A percentile compares a stretch with the other conserved stretches of the same genome.
phyloP scores from a whole-genome alignment of 495 filamentous ascomycete genomes.

The Neurospora sp. region DNA sequence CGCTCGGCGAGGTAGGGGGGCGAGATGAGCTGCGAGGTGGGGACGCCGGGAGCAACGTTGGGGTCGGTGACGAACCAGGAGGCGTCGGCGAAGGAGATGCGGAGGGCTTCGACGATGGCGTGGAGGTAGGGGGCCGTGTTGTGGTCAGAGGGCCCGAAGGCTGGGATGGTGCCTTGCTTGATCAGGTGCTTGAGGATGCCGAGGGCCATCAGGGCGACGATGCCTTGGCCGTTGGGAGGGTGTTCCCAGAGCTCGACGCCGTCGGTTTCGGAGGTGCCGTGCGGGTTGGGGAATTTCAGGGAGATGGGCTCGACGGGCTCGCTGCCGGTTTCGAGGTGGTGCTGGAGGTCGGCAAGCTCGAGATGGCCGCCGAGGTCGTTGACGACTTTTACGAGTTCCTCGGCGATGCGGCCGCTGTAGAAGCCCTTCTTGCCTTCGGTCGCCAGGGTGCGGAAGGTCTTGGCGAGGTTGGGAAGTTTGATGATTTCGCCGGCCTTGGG shows the following conservation, averaged over 20 bases:
- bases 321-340: slow-evolving; percentile 62
- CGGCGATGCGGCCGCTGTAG: slow-evolving; percentile 75
- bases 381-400: slow-evolving; percentile 68
- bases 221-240: slow-evolving; percentile 94
- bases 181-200: slow-evolving; percentile 84
- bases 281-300: slow-evolving; percentile 57
- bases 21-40: slow-evolving; percentile 52
- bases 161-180: slow-evolving; percentile 55
- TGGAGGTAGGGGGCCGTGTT: slow-evolving; percentile 71
- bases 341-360: slow-evolving; percentile 65
- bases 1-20: slow-evolving; percentile 31
- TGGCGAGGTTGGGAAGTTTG: slow-evolving; percentile 71
- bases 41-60: slow-evolving; percentile 48
- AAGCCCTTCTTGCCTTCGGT: slow-evolving; percentile 81
- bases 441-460: slow-evolving; percentile 72
- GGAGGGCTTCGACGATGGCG: slow-evolving; percentile 77
- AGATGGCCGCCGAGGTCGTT: slow-evolving; percentile 68
- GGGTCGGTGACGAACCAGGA: slow-evolving; percentile 87
- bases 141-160: slow-evolving; percentile 58
- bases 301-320: slow-evolving; percentile 77
- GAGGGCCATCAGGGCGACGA: slow-evolving; percentile 88
- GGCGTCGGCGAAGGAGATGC: slow-evolving; percentile 87
- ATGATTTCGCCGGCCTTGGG: slow-evolving; percentile 81
- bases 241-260: slow-evolving; percentile 83
- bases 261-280: slow-evolving; percentile 14